Conservation (phyloP, 2,329 filamentous ascomycete species). For the Stagonosporopsis cucurbitacearum region DNA sequence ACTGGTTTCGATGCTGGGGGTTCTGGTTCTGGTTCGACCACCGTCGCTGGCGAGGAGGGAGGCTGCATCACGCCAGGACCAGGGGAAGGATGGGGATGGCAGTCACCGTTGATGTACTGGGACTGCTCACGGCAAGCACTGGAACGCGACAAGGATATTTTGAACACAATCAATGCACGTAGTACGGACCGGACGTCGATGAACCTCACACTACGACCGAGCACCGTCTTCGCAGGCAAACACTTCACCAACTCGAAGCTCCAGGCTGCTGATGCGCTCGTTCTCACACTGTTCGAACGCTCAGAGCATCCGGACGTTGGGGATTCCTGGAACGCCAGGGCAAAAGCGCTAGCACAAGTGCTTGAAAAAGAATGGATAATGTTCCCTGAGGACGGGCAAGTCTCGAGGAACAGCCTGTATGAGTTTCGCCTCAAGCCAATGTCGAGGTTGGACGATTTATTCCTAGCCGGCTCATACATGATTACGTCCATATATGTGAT, state of each 20-base stretch:
- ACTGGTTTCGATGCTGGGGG: slow-evolving; percentile 31
- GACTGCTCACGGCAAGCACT: slow-evolving; percentile 68
- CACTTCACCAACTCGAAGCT: slow-evolving; percentile 71
- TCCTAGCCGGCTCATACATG: slow-evolving; percentile 70
- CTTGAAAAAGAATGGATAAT: slow-evolving; percentile 66
- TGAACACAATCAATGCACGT: slow-evolving; percentile 72
- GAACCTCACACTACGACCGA: slow-evolving; percentile 77
- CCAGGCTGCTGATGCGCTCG: slow-evolving; percentile 76
- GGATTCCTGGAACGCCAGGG: slow-evolving; percentile 68
- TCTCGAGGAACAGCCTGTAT: slow-evolving; percentile 67
- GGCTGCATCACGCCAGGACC: slow-evolving; percentile 51
- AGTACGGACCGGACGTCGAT: slow-evolving; percentile 69
- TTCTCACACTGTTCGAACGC: slow-evolving; percentile 76
- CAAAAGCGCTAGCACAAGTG: slow-evolving; percentile 59
- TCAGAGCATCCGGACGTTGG: slow-evolving; percentile 70
- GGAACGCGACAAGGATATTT: slow-evolving; percentile 65
- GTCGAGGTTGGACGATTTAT: slow-evolving; percentile 68
- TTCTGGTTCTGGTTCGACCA: background rate
- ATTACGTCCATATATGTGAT: slow-evolving; percentile 70
- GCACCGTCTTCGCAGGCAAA: slow-evolving; percentile 84
- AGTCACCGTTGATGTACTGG: slow-evolving; percentile 86
- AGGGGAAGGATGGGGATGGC: slow-evolving; percentile 75
- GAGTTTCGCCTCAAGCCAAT: slow-evolving; percentile 81
- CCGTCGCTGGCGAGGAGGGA: slow-evolving; percentile 2
- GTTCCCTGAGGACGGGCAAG: slow-evolving; percentile 65